These are phyloP conservation scores for Agaricus blazei DNA, from an alignment of 768 basidiomycete species.

Conservation along the genomic window DNA sequence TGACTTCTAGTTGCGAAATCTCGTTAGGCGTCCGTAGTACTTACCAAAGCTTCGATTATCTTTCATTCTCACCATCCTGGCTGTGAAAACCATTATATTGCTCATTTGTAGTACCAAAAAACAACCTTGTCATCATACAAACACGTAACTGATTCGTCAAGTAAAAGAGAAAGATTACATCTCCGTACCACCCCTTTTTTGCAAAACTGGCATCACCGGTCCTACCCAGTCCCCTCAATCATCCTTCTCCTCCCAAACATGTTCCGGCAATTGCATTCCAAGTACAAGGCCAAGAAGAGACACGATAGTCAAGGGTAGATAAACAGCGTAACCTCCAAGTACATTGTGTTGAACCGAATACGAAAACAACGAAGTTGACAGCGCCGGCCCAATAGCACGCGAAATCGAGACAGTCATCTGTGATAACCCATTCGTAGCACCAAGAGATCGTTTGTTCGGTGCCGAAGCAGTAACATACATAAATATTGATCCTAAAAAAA, in stretches of 20 bases:
- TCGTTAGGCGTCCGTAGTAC: too few relatives aligned
- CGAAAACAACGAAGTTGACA: slow-evolving; percentile 49
- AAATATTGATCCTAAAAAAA: slow-evolving; percentile 36
- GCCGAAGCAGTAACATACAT: slow-evolving; percentile 47
- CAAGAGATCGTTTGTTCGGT: slow-evolving; percentile 44
- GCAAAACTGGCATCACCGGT: background rate
- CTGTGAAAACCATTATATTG: too few relatives aligned
- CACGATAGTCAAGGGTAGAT: slow-evolving; percentile 29
- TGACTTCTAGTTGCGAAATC: too few relatives aligned
- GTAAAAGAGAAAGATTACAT: too few relatives aligned
- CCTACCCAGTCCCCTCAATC: background rate
- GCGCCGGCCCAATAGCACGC: slow-evolving; percentile 44
- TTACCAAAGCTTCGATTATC: too few relatives aligned
- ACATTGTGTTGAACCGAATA: slow-evolving; percentile 43
- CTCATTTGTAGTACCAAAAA: too few relatives aligned
- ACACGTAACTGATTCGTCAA: too few relatives aligned
- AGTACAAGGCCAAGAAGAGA: slow-evolving; percentile 26
- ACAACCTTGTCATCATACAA: too few relatives aligned
- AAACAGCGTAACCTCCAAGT: slow-evolving; percentile 42
- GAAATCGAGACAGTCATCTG: slow-evolving; percentile 39
- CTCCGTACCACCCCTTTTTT: background rate
- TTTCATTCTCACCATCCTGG: too few relatives aligned
- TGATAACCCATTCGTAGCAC: slow-evolving; percentile 46
- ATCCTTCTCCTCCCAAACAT: slow-evolving; percentile 27
- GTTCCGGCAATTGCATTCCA: slow-evolving; percentile 29